phyloP scores from a whole-genome alignment of 2,329 filamentous ascomycete species.

The Penicillium sp. region DNA sequence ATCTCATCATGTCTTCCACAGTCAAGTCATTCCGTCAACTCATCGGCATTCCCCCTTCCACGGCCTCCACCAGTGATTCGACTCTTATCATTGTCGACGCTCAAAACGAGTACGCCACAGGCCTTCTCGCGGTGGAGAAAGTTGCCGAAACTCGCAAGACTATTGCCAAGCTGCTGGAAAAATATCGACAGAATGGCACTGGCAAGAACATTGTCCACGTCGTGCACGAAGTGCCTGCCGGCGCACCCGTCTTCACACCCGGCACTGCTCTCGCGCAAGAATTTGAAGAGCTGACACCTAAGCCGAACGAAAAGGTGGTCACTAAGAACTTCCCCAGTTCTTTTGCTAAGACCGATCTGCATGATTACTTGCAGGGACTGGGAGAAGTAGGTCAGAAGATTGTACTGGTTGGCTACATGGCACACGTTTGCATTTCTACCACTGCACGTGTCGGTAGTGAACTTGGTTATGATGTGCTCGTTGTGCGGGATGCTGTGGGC shows the following conservation, averaged over 20 bases:
- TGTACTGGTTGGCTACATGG: slow-evolving; percentile 40
- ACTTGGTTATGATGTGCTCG: slow-evolving; percentile 54
- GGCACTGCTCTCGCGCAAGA: slow-evolving; percentile 52
- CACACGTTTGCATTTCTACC: slow-evolving; percentile 57
- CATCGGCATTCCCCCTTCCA: slow-evolving; percentile 48
- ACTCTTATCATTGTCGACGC: slow-evolving; percentile 61
- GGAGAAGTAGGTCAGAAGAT: slow-evolving; percentile 48
- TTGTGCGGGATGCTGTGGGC: slow-evolving; percentile 56
- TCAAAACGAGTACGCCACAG: slow-evolving; percentile 56
- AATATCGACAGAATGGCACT: slow-evolving; percentile 48
- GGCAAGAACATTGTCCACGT: slow-evolving; percentile 52
- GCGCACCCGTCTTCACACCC: slow-evolving; percentile 59
- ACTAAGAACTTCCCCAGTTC: slow-evolving; percentile 51
- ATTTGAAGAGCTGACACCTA: slow-evolving; percentile 52
- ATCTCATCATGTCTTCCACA: slow-evolving; percentile 8
- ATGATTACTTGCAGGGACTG: slow-evolving; percentile 45
- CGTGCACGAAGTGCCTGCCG: slow-evolving; percentile 50
- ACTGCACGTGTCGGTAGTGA: slow-evolving; percentile 55
- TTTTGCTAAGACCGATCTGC: slow-evolving; percentile 54
- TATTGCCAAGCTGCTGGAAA: slow-evolving; percentile 50
- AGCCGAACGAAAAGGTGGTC: slow-evolving; percentile 49
- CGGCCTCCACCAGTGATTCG: slow-evolving; percentile 50
- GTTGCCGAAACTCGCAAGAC: slow-evolving; percentile 47
- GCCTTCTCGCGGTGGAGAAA: slow-evolving; percentile 50
- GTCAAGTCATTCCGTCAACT: slow-evolving; percentile 43